Evolutionary conservation across 768 basidiomycete genomes (phyloP), one percentile per base, ranked within the genome.

Genomic region (Polyporus arcularius): DNA sequence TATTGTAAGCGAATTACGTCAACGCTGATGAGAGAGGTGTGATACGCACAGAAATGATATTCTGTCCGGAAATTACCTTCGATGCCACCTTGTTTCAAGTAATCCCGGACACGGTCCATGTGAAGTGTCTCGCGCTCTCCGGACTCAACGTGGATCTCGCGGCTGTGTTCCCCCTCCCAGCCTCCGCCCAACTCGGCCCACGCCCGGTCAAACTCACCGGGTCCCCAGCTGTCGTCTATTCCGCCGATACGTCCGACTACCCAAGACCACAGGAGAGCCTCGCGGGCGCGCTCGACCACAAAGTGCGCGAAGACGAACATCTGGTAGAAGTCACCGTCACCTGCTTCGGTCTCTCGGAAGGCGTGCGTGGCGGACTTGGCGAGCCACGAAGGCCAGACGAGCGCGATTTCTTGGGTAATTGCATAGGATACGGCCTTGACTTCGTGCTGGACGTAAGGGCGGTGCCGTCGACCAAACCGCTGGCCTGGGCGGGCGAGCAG

Each of bases 371-470:
- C 72, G 15, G 75, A 71, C 31, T 62, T 58, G n/a, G 66, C 68
- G 64, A 78, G 63, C 55, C 70, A 69, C 12, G 59, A 62, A 0
- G 69, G 63, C 60, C 72, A 79, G 26, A 74, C 69, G 21, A 64
- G 48, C 16, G 71, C 70, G 39, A 72, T 57, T 62, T 80, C 79
- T 51, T 68, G 69, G 43, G 78, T 60, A 21, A 79, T 48, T 0
- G 78, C 65, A 9, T 67, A 49, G 21, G 75, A 73, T 12, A 76
- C 63, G 1, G 73, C 59, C 46, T 77, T 77, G 28, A 75, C 77
- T 40, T 74, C 73, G 71, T 80, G 79, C 6, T 72, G 69, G 55
- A 76, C 71, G 63, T 80, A 80, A 0, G 78, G 75, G 4, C 79
- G 71, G 8, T 61, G 60, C 0, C 78, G 71, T 11, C 49, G 57